Evolutionary conservation across 192 early-diverging fungal species (phyloP).

Genomic region (Geranomyces michiganensis): DNA sequence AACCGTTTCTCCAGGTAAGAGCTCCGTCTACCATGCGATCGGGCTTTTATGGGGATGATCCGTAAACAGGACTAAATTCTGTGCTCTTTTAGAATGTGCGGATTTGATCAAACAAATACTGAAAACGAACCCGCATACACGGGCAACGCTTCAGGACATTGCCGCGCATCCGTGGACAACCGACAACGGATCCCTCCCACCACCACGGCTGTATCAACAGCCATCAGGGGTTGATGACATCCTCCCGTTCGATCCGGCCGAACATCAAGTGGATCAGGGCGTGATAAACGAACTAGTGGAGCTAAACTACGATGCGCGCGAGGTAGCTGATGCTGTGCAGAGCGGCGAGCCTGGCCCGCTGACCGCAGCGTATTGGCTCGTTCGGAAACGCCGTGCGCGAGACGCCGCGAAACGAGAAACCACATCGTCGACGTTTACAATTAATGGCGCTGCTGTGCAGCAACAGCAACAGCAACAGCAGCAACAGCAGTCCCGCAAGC

Average conservation of each 20-base stretch:
- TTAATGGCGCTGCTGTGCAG: not conserved
- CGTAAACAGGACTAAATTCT: not conserved
- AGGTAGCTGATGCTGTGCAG: conserved; percentile 4
- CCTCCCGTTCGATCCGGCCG: not conserved
- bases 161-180: conserved; percentile 44
- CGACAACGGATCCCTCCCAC: conserved; percentile 29
- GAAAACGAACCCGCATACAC: conserved; percentile 32
- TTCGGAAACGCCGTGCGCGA: not conserved
- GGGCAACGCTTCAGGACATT: conserved; percentile 45
- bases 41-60: not conserved
- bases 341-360: conserved; percentile 9
- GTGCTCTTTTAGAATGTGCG: conserved; percentile 7
- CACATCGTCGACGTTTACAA: not conserved
- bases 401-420: not conserved
- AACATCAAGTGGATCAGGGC: not conserved
- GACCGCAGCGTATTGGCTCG: conserved; percentile 4
- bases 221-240: not conserved
- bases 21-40: too few species aligned
- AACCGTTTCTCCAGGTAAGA: not conserved
- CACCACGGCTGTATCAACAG: conserved; percentile 28
- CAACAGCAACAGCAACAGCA: not conserved
- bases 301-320: conserved; percentile 9
- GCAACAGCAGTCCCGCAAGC: not conserved
- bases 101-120: conserved; percentile 47
- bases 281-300: not conserved